Conservation (phyloP, 2,329 filamentous ascomycete genomes). For the Tolypocladium cylindrosporum region DNA sequence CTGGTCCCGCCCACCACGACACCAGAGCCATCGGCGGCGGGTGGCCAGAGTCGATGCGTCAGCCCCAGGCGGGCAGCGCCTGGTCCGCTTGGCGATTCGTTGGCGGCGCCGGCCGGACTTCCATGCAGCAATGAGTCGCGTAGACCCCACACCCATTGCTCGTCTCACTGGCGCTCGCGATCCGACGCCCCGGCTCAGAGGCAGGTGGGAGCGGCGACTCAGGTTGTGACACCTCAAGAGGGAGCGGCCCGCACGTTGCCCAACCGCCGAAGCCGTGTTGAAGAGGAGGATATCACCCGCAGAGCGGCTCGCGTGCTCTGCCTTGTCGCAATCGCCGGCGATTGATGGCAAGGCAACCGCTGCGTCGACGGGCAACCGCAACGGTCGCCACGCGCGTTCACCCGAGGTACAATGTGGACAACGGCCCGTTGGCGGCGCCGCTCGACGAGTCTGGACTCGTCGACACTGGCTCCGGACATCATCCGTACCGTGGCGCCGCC, state of each 20-base stretch:
- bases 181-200: background rate
- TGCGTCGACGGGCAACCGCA: background rate
- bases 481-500: slow-evolving; percentile 1
- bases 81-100: background rate
- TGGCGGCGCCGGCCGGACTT: background rate
- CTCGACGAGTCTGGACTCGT: background rate
- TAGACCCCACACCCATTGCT: background rate
- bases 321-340: background rate
- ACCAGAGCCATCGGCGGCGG: background rate
- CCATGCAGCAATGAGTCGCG: background rate
- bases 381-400: background rate
- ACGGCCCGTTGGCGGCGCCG: background rate
- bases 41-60: background rate
- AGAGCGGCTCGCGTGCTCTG: background rate
- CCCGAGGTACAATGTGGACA: background rate
- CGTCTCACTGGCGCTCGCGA: background rate
- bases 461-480: background rate
- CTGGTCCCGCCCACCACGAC: background rate
- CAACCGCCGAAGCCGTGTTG: background rate
- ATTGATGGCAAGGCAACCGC: background rate
- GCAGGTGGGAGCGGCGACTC: background rate
- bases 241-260: background rate
- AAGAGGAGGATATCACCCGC: background rate
- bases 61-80: background rate
- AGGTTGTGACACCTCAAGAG: background rate